A percentile compares a stretch with the other conserved stretches of the same genome.
These are phyloP conservation scores for Puccinia hordei DNA, from an alignment of 1,284 basidiomycete species.

Conservation along the genomic window DNA sequence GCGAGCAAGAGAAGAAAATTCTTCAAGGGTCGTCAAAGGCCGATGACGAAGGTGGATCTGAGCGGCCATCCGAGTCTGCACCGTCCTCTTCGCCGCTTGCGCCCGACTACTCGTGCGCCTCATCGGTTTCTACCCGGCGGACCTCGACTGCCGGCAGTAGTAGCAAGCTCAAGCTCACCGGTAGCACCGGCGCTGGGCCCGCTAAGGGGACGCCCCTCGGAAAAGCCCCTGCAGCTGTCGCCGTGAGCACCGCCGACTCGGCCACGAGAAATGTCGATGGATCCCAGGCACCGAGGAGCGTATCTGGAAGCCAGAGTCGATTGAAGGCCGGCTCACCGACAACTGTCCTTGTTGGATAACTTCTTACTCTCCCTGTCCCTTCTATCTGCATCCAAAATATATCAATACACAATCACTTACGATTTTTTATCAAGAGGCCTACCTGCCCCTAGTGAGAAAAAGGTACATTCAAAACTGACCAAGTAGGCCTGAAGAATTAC, in stretches of 20 bases:
- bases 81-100: slow-evolving; percentile 6
- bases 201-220: slow-evolving; percentile 26
- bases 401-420: not conserved
- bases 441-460: not conserved
- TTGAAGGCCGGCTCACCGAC: slow-evolving; percentile 19
- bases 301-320: slow-evolving; percentile 27
- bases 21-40: not conserved
- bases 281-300: slow-evolving; percentile 20
- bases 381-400: not conserved
- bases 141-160: not conserved
- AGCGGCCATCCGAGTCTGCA: not conserved
- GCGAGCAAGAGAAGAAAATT: slow-evolving; percentile 9
- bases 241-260: slow-evolving; percentile 7
- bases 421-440: not conserved
- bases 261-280: not conserved
- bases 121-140: not conserved
- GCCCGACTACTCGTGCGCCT: not conserved
- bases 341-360: slow-evolving; percentile 17
- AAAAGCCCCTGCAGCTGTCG: not conserved
- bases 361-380: not conserved
- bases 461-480: not conserved
- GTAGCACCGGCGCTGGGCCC: not conserved
- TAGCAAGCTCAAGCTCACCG: slow-evolving; percentile 14
- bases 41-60: not conserved
- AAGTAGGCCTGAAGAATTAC: not conserved